These are phyloP conservation scores for Avena insularis DNA, from an alignment of 176 grass and related monocot species.

Conservation along the genomic window DNA sequence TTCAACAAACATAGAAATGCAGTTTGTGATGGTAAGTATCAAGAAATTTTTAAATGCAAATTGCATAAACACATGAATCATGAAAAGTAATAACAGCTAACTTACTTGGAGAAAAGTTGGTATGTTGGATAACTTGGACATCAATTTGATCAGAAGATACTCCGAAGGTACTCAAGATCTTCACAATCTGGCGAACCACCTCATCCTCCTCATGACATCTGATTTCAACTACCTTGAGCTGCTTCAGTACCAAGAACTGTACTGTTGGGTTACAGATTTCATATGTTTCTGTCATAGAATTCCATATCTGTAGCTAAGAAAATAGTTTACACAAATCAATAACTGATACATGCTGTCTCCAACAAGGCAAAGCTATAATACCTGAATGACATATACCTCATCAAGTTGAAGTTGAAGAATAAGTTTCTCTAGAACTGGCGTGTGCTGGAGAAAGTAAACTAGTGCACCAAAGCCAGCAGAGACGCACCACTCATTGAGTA, in stretches of 20 bases:
- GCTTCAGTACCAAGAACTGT: conserved; percentile 16
- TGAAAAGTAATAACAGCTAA: background rate
- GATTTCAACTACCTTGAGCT: conserved; percentile 23
- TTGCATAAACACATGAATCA: background rate
- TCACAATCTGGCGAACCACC: conserved; percentile 5
- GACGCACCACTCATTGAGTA: conserved; percentile 31
- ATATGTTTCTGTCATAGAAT: background rate
- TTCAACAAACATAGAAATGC: background rate
- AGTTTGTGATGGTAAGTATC: background rate
- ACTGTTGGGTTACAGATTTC: background rate
- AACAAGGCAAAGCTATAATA: background rate
- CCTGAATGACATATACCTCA: conserved; percentile 13
- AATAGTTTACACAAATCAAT: background rate
- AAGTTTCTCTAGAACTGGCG: conserved; percentile 13
- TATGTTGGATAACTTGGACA: background rate
- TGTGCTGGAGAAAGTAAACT: conserved; percentile 6
- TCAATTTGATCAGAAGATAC: conserved; percentile 7
- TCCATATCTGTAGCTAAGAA: background rate
- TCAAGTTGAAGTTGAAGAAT: conserved; percentile 21
- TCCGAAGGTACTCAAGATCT: conserved; percentile 22
- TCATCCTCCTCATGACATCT: conserved; percentile 16
- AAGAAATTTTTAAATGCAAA: background rate
- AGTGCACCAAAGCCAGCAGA: background rate
- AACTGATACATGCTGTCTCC: background rate
- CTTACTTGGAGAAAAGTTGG: conserved; percentile 4